Base-by-base conservation (phyloP, 2,329 filamentous ascomycete species). In the Sordariomycetes sp. region DNA sequence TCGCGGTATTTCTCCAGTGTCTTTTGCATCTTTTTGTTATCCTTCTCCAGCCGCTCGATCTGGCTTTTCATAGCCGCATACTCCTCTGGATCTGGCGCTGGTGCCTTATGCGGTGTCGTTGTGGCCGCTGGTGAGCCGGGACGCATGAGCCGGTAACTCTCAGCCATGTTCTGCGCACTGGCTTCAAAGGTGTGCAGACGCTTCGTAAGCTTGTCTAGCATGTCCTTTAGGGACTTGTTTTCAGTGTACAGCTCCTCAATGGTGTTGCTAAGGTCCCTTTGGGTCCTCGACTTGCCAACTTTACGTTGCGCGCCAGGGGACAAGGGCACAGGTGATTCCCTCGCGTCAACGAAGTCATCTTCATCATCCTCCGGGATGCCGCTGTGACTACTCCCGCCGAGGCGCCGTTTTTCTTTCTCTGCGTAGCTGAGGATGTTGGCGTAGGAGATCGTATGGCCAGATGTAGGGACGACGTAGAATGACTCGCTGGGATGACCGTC, bases 381-480 rank as follows among this genome's bases (percentile, higher is more conserved):
- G 19, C 54, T 46, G 37, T 71, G 64, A 7, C 63, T 47, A 3
- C 70, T 72, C 6, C 69, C 68, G 17, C 64, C 72, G 33, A 73
- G 53, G 8, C 76, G 72, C 8, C 75, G 66, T 51, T 72, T 77
- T 51, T 81, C 77, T 47, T 81, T 81, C 42, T 79, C 72, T 23
- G 74, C 76, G 45, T 75, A 79, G 27, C 67, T 81, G 15, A 94
- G 65, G 34, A 98, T 95, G 41, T 83, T 87, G 29, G 92, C 88
- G 51, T 96, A 98, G 1, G 87, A 92, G 39, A 88, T 82, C 3
- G 87, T 95, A 42, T 90, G 87, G 5, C 92, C 90, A 14, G 84
- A 86, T 0, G 85, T 84, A 4, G 90, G 92, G 2, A 98, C 92
- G 2, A 96, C 83, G 54, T 95, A 96, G 62, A 98, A 98, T 8